Evolutionary conservation across 495 filamentous ascomycete genomes (phyloP).

Genomic region (Annulohypoxylon maeteangense): DNA sequence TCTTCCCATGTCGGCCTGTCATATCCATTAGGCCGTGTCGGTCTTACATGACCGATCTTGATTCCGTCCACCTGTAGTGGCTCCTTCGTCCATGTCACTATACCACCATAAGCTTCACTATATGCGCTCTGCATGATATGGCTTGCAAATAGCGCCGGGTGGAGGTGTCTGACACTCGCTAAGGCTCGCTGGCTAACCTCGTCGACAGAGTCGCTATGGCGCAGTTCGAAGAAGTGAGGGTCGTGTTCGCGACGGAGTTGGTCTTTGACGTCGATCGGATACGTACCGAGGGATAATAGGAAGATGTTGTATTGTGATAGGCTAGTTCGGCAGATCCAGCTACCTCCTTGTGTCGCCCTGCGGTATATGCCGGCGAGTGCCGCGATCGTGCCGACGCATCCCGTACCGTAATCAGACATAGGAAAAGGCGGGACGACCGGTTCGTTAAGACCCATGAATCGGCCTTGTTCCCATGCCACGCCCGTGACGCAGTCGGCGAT

Average conservation of each 20-base stretch:
- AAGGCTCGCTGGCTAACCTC: conserved; percentile 74
- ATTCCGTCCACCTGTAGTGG: conserved; percentile 63
- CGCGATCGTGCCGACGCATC: conserved; percentile 70
- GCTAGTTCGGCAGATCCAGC: conserved; percentile 69
- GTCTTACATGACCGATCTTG: conserved; percentile 63
- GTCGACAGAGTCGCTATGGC: conserved; percentile 78
- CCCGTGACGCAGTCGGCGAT: conserved; percentile 64
- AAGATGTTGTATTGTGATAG: conserved; percentile 65
- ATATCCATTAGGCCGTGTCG: conserved; percentile 67
- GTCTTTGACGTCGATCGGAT: conserved; percentile 66
- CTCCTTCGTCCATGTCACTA: conserved; percentile 62
- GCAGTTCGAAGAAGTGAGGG: conserved; percentile 61
- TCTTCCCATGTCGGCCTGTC: conserved; percentile 64
- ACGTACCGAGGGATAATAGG: conserved; percentile 70
- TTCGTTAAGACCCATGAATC: conserved; percentile 74
- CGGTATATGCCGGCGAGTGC: conserved; percentile 71
- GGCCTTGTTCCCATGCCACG: conserved; percentile 77
- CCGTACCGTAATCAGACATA: conserved; percentile 84
- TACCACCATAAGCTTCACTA: conserved; percentile 60
- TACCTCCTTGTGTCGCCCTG: conserved; percentile 70
- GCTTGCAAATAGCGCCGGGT: conserved; percentile 63
- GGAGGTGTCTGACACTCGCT: conserved; percentile 65
- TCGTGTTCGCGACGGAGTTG: conserved; percentile 64
- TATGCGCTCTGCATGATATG: conserved; percentile 58
- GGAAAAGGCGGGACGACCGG: conserved; percentile 84